Base-by-base conservation (phyloP, 352 stramenopile species). In the Discostella stelligera region DNA sequence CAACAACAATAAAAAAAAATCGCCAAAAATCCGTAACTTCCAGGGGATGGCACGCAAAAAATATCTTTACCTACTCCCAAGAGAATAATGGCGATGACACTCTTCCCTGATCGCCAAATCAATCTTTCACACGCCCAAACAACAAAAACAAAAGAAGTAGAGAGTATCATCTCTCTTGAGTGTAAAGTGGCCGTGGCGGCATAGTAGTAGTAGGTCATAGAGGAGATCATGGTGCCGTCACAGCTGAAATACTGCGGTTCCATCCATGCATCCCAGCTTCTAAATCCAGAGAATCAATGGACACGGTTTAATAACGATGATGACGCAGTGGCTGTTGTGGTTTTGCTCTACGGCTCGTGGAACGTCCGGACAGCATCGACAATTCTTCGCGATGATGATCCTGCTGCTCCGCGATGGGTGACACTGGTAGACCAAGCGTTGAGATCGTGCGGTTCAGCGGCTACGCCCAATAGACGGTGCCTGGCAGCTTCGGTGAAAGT, bases 301-400 rank as follows among this genome's bases (percentile, higher is more conserved):
- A 7, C 8, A 16, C 10, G 37, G 1, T 0, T 9, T 18, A 37
- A 48, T 30, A n/a, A 44, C 54, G 14, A 25, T 30, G 25, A 44
- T 7, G 14, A 20, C 18, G 27, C n/a, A 21, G 60, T 20, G 32
- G 30, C 77, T 4, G 20, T 74, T 41, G 16, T 66, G 39, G 23
- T 71, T 25, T 74, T 82, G 11, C 46, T 82, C 9, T 77, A 72
- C 37, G 75, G 75, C 16, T 78, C 75, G 30, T 82, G 75, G 75
- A 82, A 82, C 66, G 23, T 60, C 27, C 48, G 52, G 14, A 37
- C 64, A 21, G 23, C 44, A 37, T 20, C 8, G 23, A 23, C 20
- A 2, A 72, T 65, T 16, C 59, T n/a, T n/a, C n/a, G 27, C 58
- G 21, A 66, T 32, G 46, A 63, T 32, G n/a, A n/a, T n/a, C n/a